Base-by-base conservation (phyloP, 345 rosid genomes). In the Eutrema japonicum region DNA sequence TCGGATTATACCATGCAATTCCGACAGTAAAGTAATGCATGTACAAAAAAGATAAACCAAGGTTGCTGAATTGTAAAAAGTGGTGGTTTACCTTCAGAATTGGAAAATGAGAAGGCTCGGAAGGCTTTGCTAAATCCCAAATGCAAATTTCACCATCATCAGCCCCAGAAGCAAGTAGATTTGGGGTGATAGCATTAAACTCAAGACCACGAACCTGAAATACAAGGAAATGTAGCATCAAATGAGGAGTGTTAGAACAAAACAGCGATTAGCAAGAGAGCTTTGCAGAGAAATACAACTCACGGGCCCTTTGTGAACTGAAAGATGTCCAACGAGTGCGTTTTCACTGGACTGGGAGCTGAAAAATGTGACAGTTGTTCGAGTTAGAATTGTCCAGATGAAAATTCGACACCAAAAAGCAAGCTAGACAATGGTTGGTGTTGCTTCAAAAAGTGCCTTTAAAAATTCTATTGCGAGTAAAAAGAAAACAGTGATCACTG, bases 151-250 rank as follows among this genome's bases (percentile, higher is more conserved):
- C 97, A 71, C 97, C 96, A 76, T 90, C 99, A 72, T 92, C 98
- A 49, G 98, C 97, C 42, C 98, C 99, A 71, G 99, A 92, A 62
- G 98, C 99, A 80, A 96, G 90, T 66, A 88, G 82, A 70, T 92
- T 88, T 30, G 99, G 88, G 35, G 92, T 73, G 68, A 86, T 78
- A 27, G 80, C 47, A 71, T 96, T 96, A 78, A 96, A 96, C 77
- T 89, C 98, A 66, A 96, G 99, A 78, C 99, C 99, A 68, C 96
- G 97, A 68, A 96, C 99, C 99, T 96, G 83, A 69, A 66, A 75
- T 10, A 38, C 38, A 54, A 60, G 57, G 52, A 54, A 22, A 36
- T 16, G 18, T 32, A 36, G 49, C 10, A 38, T 38, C 55, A 42
- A 14, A 70, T 30, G 26, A 47, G 53, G 49, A 50, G 56, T 64